Base-by-base conservation (phyloP, 371 early-diverging fungal species). In the Phascolomyces articulosus region DNA sequence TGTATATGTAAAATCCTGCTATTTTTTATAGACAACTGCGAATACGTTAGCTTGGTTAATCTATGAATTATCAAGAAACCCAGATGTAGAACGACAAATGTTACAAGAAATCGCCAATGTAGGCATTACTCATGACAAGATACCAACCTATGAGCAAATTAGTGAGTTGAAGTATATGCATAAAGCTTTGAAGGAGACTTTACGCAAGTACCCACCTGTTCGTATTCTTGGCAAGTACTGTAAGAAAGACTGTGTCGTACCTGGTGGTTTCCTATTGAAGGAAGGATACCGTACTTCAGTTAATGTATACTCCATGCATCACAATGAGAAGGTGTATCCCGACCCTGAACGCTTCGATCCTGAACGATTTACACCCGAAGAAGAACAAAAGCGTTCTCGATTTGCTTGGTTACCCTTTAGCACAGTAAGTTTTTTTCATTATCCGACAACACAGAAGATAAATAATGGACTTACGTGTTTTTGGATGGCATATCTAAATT, bases 331-430 rank as follows among this genome's bases (percentile, higher is more conserved):
- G 11, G 74, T 84, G 3, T 86, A 79, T 55, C 77, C 75, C 23
- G 70, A 83, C 28, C 85, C 83, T n/a, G 31, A 68, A 3, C 65
- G 58, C 1, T 87, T 76, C 58, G 84, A 87, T 62, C 88, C 88
- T 23, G 85, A 85, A 18, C 79, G 88, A 4, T 87, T 71, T 59
- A 68, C 77, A 10, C 79, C 82, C 11, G 86, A 85, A 61, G 82
- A 82, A 60, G 82, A 85, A 65, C 75, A 77, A 49, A 80, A 82
- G 63, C 72, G 87, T 11, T 76, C 79, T 44, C 69, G 75, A 2
- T 83, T 74, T 53, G 72, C 85, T 47, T 87, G 87, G 87, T 49
- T 87, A 20, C 87, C 87, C 9, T 87, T 87, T 62, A 77, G 77
- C 31, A 78, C 77, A 27, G 34, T 34, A 34, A 34, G 34, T 34